Percentiles rank a stretch among this genome's conserved stretches.
phyloP scores from a whole-genome alignment of 2,329 filamentous ascomycete species.

The Elsinoe necatrix region DNA sequence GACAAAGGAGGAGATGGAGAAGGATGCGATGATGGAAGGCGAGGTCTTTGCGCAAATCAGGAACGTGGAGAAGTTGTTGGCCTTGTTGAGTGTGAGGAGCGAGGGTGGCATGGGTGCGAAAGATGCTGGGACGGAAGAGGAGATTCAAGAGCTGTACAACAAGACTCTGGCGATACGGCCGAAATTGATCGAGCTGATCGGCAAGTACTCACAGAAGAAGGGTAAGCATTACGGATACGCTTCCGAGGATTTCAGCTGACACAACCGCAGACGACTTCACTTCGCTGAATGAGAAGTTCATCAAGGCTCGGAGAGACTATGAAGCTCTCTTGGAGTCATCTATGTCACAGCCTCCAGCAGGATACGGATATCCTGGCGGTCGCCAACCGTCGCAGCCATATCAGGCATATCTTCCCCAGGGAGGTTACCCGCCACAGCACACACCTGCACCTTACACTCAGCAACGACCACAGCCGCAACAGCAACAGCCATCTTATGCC shows the following conservation, averaged over 20 bases:
- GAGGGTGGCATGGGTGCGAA: conserved; percentile 55
- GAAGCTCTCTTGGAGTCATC: conserved; percentile 91
- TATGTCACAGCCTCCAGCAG: conserved; percentile 67
- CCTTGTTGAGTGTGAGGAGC: conserved; percentile 73
- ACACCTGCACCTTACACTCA: conserved; percentile 27
- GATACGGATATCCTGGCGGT: conserved; percentile 16
- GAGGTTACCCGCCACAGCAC: conserved; percentile 26
- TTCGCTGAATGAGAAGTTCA: conserved; percentile 97
- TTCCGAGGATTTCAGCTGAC: conserved; percentile 23
- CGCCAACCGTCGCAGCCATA: conserved; percentile 16
- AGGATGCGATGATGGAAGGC: conserved; percentile 90
- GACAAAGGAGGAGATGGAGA: conserved; percentile 85
- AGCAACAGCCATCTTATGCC: conserved; percentile 22
- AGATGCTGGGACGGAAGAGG: conserved; percentile 66
- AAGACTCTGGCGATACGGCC: conserved; percentile 88
- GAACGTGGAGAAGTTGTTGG: conserved; percentile 74
- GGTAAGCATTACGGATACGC: conserved; percentile 43
- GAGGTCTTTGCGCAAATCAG: conserved; percentile 70
- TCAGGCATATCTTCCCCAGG: conserved; percentile 45
- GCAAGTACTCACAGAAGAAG: conserved; percentile 99
- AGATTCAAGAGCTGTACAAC: conserved; percentile 86
- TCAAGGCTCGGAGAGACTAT: conserved; percentile 95
- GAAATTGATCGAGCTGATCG: conserved; percentile 95
- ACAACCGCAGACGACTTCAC: conserved; percentile 76
- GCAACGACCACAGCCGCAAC: conserved; percentile 24